Conservation (phyloP, 108 stramenopile genomes). For the Pseudonitzschia multiseries region DNA sequence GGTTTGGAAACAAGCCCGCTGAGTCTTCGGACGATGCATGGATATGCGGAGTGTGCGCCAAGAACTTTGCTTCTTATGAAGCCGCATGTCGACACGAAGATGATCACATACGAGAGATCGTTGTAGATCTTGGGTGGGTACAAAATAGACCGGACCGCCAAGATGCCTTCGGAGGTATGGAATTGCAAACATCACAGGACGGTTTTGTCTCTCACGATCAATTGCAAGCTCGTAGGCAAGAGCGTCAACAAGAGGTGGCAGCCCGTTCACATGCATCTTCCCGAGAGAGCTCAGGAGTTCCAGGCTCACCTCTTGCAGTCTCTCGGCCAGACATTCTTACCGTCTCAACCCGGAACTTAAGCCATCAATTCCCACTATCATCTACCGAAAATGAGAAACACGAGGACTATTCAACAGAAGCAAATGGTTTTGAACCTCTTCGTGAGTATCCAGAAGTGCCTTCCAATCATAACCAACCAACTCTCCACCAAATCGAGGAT, state of each 20-base stretch:
- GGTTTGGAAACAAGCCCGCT: not conserved
- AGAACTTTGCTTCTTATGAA: conserved; percentile 52
- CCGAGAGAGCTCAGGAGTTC: not conserved
- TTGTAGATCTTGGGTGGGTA: conserved; percentile 34
- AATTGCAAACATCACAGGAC: not conserved
- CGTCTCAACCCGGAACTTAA: conserved; percentile 2
- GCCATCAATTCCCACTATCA: not conserved
- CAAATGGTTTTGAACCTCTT: not conserved
- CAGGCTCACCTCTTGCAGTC: not conserved
- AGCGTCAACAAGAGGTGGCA: not conserved
- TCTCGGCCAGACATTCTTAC: not conserved
- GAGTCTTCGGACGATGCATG: conserved; percentile 47
- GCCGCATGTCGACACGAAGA: conserved; percentile 65
- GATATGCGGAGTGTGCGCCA: conserved; percentile 76
- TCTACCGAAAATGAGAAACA: not conserved
- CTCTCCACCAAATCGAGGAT: conserved; percentile 21
- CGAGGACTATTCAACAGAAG: not conserved
- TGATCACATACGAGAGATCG: conserved; percentile 47
- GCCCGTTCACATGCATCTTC: not conserved
- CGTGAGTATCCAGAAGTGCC: not conserved
- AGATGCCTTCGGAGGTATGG: not conserved
- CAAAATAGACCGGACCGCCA: not conserved
- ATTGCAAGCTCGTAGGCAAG: not conserved
- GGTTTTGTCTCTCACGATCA: not conserved
- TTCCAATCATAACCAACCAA: not conserved